Base-by-base conservation (phyloP, 345 rosid species). In the Clarkia xantiana region DNA sequence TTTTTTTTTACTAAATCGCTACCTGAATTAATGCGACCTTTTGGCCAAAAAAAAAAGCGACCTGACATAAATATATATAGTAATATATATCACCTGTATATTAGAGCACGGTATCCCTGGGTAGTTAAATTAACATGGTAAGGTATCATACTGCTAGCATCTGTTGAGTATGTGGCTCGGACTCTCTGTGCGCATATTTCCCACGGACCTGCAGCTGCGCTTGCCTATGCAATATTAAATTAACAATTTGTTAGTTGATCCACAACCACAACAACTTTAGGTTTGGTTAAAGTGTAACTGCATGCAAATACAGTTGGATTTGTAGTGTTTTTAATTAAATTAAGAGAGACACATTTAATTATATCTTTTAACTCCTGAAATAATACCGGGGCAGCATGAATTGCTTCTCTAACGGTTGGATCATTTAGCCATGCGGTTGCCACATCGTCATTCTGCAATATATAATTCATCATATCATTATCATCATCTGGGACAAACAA, bases 401-500 rank as follows among this genome's bases (percentile, higher is more conserved):
- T 49, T 23, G 80, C 80, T 45, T 57, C 48, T 56, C 84, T 59
- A 2, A 78, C 76, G n/a, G 66, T 47, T 53, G 54, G 68, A 42
- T 71, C 68, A 4, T 78, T 71, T 4, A 74, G 55, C 84, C 84
- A 78, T 4, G 25, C 18, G 0, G 61, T 71, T 13, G 84, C 77
- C 23, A 72, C 51, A 18, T 67, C 74, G 45, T 69, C 80, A 16
- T 59, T 53, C 84, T 77, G 62, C 25, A 22, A n/a, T n/a, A n/a
- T n/a, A n/a, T n/a, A 3, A 53, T 22, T 40, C 19, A 13, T 10
- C 10, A 18, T 7, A 42, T 23, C 17, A 49, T 7, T 23, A 49
- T 12, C n/a, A n/a, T n/a, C n/a, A n/a, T n/a, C n/a, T n/a, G n/a
- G n/a, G n/a, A n/a, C n/a, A n/a, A n/a, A n/a, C n/a, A n/a, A n/a